Conservation (phyloP, 345 rosid species). For the Mallotus nudiflorus region DNA sequence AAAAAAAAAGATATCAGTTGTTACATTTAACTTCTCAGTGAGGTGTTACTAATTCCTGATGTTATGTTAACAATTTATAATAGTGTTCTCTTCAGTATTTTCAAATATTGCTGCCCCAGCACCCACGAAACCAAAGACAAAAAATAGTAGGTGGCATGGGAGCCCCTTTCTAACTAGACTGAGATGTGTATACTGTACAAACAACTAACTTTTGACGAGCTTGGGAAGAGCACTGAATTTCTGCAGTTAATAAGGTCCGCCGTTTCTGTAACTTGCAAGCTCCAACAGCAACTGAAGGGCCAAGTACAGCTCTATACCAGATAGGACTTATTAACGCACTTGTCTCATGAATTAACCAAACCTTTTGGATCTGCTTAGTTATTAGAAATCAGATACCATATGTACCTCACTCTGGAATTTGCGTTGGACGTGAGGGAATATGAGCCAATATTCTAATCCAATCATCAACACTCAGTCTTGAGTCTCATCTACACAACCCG, state of each 20-base stretch:
- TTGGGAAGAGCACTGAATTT: not conserved
- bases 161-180: too few relatives aligned
- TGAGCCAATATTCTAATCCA: not conserved
- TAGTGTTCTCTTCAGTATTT: too few relatives aligned
- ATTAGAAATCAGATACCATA: not conserved
- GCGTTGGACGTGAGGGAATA: not conserved
- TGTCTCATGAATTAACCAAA: not conserved
- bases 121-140: too few relatives aligned
- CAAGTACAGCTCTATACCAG: not conserved
- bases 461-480: not conserved
- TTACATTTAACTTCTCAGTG: too few relatives aligned
- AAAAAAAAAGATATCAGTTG: too few relatives aligned
- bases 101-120: too few relatives aligned
- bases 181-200: not conserved
- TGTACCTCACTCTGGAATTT: not conserved
- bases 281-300: not conserved
- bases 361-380: not conserved
- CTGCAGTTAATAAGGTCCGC: not conserved
- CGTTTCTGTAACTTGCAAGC: constrained; percentile 1
- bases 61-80: too few relatives aligned
- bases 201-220: too few relatives aligned
- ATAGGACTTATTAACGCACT: not conserved
- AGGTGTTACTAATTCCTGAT: too few relatives aligned
- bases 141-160: too few relatives aligned
- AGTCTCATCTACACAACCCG: constrained; percentile 62